These are phyloP conservation scores for Helicocarpus griseus DNA, from an alignment of 2,329 filamentous ascomycete genomes.

Conservation along the genomic window DNA sequence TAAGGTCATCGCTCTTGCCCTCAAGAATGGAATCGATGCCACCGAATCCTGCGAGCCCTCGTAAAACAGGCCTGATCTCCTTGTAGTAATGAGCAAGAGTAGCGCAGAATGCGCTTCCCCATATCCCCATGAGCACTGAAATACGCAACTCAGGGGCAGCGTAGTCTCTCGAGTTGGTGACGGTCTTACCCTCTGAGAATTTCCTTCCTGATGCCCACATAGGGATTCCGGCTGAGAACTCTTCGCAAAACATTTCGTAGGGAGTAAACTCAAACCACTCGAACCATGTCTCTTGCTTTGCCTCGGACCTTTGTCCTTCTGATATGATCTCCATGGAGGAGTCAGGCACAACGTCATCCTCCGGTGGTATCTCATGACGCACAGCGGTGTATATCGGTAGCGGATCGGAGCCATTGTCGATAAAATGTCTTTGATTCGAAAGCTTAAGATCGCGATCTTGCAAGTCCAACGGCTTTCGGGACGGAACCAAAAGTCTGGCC, in stretches of 20 bases:
- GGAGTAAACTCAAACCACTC: constrained; percentile 97
- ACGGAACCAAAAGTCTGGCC: constrained; percentile 74
- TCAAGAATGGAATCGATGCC: constrained; percentile 74
- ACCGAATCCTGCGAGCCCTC: constrained; percentile 62
- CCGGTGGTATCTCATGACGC: constrained; percentile 76
- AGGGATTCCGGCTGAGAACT: constrained; percentile 81
- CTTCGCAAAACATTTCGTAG: constrained; percentile 92
- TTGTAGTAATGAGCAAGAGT: constrained; percentile 94
- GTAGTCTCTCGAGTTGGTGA: constrained; percentile 52
- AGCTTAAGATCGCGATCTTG: constrained; percentile 76
- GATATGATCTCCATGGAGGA: constrained; percentile 10
- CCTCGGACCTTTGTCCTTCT: constrained; percentile 35
- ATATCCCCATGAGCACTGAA: constrained; percentile 83
- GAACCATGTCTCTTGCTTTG: constrained; percentile 69
- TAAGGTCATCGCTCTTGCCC: constrained; percentile 70
- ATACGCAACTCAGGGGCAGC: constrained; percentile 76
- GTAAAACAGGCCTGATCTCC: constrained; percentile 76
- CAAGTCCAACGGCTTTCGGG: constrained; percentile 65
- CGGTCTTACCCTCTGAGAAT: constrained; percentile 65
- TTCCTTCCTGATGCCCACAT: constrained; percentile 84
- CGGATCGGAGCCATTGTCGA: constrained; percentile 70
- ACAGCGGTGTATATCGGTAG: constrained; percentile 94
- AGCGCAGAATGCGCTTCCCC: constrained; percentile 92
- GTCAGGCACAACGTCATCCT: constrained; percentile 20
- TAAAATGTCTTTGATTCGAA: constrained; percentile 70